Conservation (phyloP, 345 rosid genomes). For the Brassica napus region DNA sequence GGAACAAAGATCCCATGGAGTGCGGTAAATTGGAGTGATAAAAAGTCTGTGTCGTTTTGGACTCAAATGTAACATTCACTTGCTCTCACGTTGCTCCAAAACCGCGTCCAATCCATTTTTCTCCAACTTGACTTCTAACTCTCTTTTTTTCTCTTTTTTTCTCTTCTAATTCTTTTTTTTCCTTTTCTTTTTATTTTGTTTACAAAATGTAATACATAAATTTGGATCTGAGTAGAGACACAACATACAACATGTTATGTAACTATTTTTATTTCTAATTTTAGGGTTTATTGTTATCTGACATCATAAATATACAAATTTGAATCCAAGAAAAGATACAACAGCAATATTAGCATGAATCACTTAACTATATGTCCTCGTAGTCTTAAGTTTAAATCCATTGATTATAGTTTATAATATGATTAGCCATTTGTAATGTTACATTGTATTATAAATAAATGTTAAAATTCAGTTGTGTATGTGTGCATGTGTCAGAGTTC, state of each 20-base stretch:
- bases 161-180: background rate
- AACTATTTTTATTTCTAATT: background rate
- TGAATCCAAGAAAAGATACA: background rate
- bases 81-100: slow-evolving; percentile 24
- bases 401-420: background rate
- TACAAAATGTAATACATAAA: background rate
- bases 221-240: background rate
- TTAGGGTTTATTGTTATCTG: background rate
- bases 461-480: background rate
- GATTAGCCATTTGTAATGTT: background rate
- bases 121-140: slow-evolving; percentile 1
- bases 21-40: slow-evolving; percentile 35
- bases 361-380: background rate
- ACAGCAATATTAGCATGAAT: background rate
- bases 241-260: background rate
- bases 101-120: slow-evolving; percentile 25
- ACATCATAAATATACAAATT: background rate
- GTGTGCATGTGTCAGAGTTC: background rate
- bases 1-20: slow-evolving; percentile 43
- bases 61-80: slow-evolving; percentile 34
- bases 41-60: background rate
- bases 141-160: background rate
- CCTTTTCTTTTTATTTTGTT: background rate
- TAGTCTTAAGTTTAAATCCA: background rate
- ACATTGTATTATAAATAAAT: background rate